Evolutionary conservation across 805 yeast genomes (phyloP).

Genomic region (Suhomyces kilbournensis): DNA sequence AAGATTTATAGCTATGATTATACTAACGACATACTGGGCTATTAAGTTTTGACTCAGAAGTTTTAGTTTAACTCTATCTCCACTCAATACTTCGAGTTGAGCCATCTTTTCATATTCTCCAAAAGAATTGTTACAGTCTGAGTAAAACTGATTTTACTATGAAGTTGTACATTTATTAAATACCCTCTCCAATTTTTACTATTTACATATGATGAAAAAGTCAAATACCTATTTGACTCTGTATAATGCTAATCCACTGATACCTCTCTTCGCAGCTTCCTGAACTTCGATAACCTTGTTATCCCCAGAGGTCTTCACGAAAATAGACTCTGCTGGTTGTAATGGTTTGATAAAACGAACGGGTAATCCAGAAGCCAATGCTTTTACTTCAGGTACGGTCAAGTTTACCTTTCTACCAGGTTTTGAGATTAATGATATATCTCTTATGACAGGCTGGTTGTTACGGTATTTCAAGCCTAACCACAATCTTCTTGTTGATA

Average conservation of each 20-base stretch:
- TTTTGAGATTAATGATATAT: constrained; percentile 71
- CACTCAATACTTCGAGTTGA: not conserved
- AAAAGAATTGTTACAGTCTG: not conserved
- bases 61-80: not conserved
- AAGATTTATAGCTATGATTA: not conserved
- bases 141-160: not conserved
- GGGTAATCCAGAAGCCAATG: constrained; percentile 71
- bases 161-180: not conserved
- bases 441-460: constrained; percentile 69
- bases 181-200: constrained; percentile 2
- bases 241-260: constrained; percentile 78
- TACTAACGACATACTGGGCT: not conserved
- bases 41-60: not conserved
- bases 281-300: constrained; percentile 65
- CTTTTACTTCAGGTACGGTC: constrained; percentile 59
- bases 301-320: constrained; percentile 51
- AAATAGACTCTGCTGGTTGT: constrained; percentile 85
- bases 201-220: constrained; percentile 4
- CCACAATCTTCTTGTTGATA: constrained; percentile 87
- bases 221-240: constrained; percentile 50
- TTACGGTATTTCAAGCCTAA: constrained; percentile 84
- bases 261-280: constrained; percentile 75
- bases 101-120: not conserved
- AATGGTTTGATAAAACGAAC: constrained; percentile 76
- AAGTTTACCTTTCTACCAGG: constrained; percentile 78